A percentile compares a stretch with the other conserved stretches of the same genome.
phyloP scores from a whole-genome alignment of 352 stramenopile genomes.

The Blastocystis sp. region DNA sequence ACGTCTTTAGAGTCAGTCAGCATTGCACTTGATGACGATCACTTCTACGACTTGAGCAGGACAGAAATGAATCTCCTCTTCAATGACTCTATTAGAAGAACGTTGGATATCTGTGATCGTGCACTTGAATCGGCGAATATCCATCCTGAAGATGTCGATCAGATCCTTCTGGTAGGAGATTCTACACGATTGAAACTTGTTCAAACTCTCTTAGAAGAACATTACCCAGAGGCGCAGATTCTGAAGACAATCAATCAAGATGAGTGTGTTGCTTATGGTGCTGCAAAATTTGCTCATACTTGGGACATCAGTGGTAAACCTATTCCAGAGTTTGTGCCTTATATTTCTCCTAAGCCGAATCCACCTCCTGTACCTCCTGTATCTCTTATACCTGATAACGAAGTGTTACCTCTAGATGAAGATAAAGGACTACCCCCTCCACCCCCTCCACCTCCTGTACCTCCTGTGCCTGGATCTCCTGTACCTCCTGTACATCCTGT shows the following conservation, averaged over 20 bases:
- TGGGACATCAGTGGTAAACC: neutral
- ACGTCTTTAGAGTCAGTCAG: neutral
- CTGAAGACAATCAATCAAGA: slow-evolving; percentile 51
- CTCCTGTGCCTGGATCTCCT: neutral
- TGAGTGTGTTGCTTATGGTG: slow-evolving; percentile 57
- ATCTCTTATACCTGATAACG: neutral
- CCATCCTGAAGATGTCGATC: slow-evolving; percentile 3
- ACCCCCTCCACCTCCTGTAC: neutral
- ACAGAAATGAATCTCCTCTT: neutral
- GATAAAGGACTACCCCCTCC: neutral
- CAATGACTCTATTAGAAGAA: neutral
- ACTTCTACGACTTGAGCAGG: neutral
- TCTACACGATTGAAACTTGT: slow-evolving; percentile 46
- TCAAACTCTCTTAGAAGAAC: neutral
- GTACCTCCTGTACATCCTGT: neutral
- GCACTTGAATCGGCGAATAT: neutral
- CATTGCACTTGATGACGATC: neutral
- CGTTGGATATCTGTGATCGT: neutral
- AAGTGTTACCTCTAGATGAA: too few relatives aligned
- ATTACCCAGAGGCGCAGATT: neutral
- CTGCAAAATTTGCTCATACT: slow-evolving; percentile 13
- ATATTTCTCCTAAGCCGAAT: neutral
- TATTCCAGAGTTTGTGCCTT: neutral
- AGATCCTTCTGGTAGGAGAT: slow-evolving; percentile 47
- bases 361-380: neutral